Evolutionary conservation across 495 filamentous ascomycete genomes (phyloP).

Genomic region (Penicillium coprophilum): DNA sequence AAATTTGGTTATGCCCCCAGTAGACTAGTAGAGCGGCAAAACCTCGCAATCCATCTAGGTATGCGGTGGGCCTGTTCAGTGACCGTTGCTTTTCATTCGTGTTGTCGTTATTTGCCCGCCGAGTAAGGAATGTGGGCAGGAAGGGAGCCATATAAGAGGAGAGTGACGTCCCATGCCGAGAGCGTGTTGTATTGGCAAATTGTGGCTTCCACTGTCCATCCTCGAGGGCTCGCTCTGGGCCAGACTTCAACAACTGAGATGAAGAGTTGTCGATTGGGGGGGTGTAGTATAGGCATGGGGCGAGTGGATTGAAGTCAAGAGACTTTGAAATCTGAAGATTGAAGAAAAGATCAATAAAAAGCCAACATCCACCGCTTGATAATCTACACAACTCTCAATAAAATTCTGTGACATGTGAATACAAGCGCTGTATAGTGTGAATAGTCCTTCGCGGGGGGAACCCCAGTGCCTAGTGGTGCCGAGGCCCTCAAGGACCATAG

Average conservation of each 20-base stretch:
- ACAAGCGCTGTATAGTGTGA: background rate
- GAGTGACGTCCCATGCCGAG: slow-evolving; percentile 1
- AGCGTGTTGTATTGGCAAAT: slow-evolving; percentile 1
- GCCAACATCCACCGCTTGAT: background rate
- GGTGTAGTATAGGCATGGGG: slow-evolving; percentile 2
- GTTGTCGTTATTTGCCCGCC: slow-evolving; percentile 26
- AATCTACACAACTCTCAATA: slow-evolving; percentile 3
- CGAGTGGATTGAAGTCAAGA: background rate
- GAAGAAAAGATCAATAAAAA: slow-evolving; percentile 2
- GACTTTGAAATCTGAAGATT: slow-evolving; percentile 1
- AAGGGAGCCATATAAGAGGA: slow-evolving; percentile 5
- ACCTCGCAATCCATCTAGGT: slow-evolving; percentile 54
- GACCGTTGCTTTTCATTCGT: slow-evolving; percentile 16
- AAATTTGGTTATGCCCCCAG: slow-evolving; percentile 37
- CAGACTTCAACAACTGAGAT: background rate
- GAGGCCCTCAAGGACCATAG: background rate
- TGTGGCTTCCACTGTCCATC: slow-evolving; percentile 4
- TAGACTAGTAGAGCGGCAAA: slow-evolving; percentile 56
- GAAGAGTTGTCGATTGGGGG: background rate
- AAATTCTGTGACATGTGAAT: background rate
- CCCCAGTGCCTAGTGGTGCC: background rate
- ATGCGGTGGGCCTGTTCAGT: slow-evolving; percentile 39
- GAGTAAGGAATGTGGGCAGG: slow-evolving; percentile 1
- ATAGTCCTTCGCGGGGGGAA: background rate
- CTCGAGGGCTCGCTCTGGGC: slow-evolving; percentile 2